Base-by-base conservation (phyloP, 202 grass and related monocot species). In the Elaeis oleifera region DNA sequence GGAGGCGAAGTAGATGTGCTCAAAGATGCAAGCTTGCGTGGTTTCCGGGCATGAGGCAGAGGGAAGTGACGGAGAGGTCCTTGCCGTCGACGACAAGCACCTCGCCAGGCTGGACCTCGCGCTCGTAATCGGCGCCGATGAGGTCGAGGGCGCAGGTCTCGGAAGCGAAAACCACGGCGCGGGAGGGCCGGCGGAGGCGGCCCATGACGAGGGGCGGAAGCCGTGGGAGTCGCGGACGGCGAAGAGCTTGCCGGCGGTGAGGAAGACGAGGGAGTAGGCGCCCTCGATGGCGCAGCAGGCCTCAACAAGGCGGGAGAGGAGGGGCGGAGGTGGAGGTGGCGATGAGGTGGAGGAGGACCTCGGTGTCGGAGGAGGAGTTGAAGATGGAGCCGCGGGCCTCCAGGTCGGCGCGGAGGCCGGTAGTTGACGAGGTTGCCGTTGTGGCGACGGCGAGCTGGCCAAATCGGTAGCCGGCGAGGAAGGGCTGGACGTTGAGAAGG, bases 301-400 rank as follows among this genome's bases (percentile, higher is more conserved):
- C 64, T 89, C 80, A 56, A 78, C 68, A 60, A 99, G 82, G 56
- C 82, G 84, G 7, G 88, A 76, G 31, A 94, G 71, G 61, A 94
- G 80, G 49, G 85, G 55, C 94, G 84, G 82, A 75, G 44, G 84
- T 74, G 24, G 88, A 89, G 6, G 82, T 79, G 17, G 88, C 88
- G 76, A 99, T 99, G 64, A 99, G 88, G 70, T 99, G 94, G 59
- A 84, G 78, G 74, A 99, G 86, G 15, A 99, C 88, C 94, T 94
- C 94, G 4, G 94, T 99, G 78, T 99, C 88, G 11, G 94, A 99
- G 20, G 85, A 75, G 49, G 89, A 87, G 65, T 83, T 99, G 25
- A 99, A 99, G 64, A 99, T 99, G 23, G 94, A 92, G 2, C 94
- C 85, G 16, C 80, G 77, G 13, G 75, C 77, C 82, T 99, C 88